Percentiles rank a stretch among this genome's conserved stretches.
Conservation (phyloP, 2,329 filamentous ascomycete species). For the Aspergillus sojae region DNA sequence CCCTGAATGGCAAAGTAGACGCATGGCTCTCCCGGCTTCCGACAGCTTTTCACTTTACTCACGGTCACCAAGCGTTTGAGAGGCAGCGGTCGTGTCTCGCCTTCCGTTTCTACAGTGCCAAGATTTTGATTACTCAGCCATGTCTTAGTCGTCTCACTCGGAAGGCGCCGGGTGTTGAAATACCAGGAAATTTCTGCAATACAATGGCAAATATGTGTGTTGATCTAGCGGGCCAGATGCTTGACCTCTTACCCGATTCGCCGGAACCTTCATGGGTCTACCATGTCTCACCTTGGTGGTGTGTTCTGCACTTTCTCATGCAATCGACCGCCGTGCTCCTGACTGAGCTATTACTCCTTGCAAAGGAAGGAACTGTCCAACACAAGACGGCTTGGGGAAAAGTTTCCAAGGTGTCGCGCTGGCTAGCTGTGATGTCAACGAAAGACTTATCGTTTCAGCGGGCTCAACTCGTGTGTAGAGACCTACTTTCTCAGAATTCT, state of each 20-base stretch:
- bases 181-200: slow-evolving; percentile 34
- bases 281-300: slow-evolving; percentile 43
- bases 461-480: slow-evolving; percentile 37
- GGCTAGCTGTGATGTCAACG: slow-evolving; percentile 41
- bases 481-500: slow-evolving; percentile 27
- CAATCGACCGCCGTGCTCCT: slow-evolving; percentile 43
- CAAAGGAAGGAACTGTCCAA: slow-evolving; percentile 33
- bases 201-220: slow-evolving; percentile 40
- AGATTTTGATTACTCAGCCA: slow-evolving; percentile 46
- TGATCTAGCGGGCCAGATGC: slow-evolving; percentile 36
- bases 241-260: slow-evolving; percentile 40
- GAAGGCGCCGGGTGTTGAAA: slow-evolving; percentile 27
- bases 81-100: slow-evolving; percentile 40
- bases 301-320: slow-evolving; percentile 44
- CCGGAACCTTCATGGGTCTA: slow-evolving; percentile 35
- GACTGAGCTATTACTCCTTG: slow-evolving; percentile 38
- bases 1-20: slow-evolving; percentile 39
- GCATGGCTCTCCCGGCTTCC: slow-evolving; percentile 44
- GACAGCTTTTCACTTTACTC: slow-evolving; percentile 38
- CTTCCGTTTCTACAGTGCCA: slow-evolving; percentile 48
- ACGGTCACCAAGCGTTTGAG: slow-evolving; percentile 30
- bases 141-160: slow-evolving; percentile 44
- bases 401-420: slow-evolving; percentile 37
- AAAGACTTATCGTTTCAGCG: slow-evolving; percentile 36
- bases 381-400: slow-evolving; percentile 30